A percentile compares a stretch with the other conserved stretches of the same genome.
phyloP scores from a whole-genome alignment of 1,284 basidiomycete genomes.

The Lentinula novae-zelandiae region DNA sequence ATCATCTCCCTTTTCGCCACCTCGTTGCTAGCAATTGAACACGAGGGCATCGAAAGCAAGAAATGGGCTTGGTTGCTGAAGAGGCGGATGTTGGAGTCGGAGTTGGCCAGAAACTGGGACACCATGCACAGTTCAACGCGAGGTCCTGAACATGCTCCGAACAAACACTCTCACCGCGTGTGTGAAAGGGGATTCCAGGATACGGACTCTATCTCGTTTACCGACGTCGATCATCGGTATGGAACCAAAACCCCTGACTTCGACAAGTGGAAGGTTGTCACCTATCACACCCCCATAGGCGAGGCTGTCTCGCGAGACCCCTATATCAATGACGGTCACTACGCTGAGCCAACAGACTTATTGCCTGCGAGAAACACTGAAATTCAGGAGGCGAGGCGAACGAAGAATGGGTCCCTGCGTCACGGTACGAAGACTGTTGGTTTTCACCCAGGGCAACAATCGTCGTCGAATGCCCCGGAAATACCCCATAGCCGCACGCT shows the following conservation, averaged over 20 bases:
- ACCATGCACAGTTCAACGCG: too few relatives aligned
- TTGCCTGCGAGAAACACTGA: neutral
- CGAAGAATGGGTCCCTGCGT: neutral
- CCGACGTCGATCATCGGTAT: neutral
- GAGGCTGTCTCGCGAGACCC: neutral
- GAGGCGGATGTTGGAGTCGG: neutral
- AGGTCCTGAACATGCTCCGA: neutral
- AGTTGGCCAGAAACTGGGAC: neutral
- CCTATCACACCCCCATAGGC: neutral
- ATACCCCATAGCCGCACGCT: too few relatives aligned
- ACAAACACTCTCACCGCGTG: neutral
- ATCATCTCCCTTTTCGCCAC: slow-evolving; percentile 17
- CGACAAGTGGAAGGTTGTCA: slow-evolving; percentile 1
- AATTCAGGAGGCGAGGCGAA: neutral
- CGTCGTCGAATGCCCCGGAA: neutral
- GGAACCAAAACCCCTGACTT: neutral
- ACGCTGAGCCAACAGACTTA: too few relatives aligned
- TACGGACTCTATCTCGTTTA: neutral
- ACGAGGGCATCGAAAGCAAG: slow-evolving; percentile 18
- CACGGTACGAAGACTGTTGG: neutral
- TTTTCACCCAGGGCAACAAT: too few relatives aligned
- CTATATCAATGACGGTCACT: neutral
- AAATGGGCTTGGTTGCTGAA: slow-evolving; percentile 19
- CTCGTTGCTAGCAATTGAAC: slow-evolving; percentile 19
- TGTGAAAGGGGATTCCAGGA: neutral